Base-by-base conservation (phyloP, 2,329 filamentous ascomycete species). In the Cladosporium sp. region DNA sequence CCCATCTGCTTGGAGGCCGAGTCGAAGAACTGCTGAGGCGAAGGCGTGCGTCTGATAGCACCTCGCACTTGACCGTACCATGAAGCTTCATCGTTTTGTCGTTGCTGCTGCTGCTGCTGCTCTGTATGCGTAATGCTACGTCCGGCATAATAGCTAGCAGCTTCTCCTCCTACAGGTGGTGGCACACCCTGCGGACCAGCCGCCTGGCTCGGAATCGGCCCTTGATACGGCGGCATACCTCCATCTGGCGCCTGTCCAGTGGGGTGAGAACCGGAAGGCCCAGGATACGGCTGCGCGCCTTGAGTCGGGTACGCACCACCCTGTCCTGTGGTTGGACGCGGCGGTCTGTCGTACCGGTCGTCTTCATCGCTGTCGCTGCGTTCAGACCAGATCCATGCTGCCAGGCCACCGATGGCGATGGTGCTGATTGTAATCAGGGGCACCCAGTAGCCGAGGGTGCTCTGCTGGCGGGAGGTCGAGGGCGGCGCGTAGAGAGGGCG, bases 371-470 rank as follows among this genome's bases (percentile, higher is more conserved):
- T 86, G 71, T 91, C 89, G 74, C 85, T 87, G 74, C 92, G 90
- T 80, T 96, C 93, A 78, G 91, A 96, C 93, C 93, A 97, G 68
- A 93, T 88, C 94, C 94, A 98, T 66, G 92, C 92, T 62, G 90
- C 93, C 58, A 96, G 81, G 38, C 93, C 93, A 65, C 91, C 89
- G 26, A 93, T 92, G 68, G 94, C 94, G 72, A 96, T 88, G 57
- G 92, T 93, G 66, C 96, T 88, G 59, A 93, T 97, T 70, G 97
- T 80, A 70, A 89, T 90, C 65, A 98, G 85, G 69, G 94, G 94
- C 67, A 97, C 87, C 92, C 93, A 97, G 81, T 96, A 94, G 75
- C 89, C 87, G 80, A 92, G 87, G 71, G 87, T 85, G 76, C 78
- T 78, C 74, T 80, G 78, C 57, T 71, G 85, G 83, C 78, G 85